A percentile compares a stretch with the other conserved stretches of the same genome.
phyloP scores from a whole-genome alignment of 176 grass and related monocot genomes.

The Rhynchospora tenuis region DNA sequence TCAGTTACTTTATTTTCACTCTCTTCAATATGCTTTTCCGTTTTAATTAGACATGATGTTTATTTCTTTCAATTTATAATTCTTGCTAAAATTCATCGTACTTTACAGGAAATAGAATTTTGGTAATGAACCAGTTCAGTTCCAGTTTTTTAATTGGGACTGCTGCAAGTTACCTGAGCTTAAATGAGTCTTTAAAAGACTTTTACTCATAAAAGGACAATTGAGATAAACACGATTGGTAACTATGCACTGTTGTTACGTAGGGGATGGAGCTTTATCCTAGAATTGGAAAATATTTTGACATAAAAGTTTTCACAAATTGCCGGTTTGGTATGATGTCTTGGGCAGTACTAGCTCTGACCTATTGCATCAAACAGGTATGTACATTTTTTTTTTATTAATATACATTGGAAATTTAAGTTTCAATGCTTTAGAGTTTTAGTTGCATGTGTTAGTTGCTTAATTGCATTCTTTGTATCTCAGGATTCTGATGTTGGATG shows the following conservation, averaged over 20 bases:
- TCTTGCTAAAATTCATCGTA: background rate
- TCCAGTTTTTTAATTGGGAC: background rate
- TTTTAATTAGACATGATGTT: background rate
- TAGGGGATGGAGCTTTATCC: conserved; percentile 98
- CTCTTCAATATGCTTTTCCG: background rate
- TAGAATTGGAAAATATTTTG: conserved; percentile 88
- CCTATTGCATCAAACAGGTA: conserved; percentile 99
- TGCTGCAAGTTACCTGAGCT: background rate
- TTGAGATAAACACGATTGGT: background rate
- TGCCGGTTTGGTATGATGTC: conserved; percentile 99
- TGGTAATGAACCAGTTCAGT: background rate
- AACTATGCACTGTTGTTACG: conserved; percentile 9
- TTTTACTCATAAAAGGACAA: background rate
- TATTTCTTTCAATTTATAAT: background rate
- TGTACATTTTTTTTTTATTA: background rate
- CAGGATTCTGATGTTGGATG: background rate
- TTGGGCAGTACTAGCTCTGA: conserved; percentile 98
- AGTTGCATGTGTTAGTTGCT: background rate
- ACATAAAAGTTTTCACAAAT: conserved; percentile 99
- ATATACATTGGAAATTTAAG: background rate
- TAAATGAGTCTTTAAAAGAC: background rate
- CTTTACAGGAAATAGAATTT: background rate
- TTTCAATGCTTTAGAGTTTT: background rate
- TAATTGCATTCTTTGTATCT: background rate
- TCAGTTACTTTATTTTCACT: background rate